Percentiles rank a stretch among this genome's conserved stretches.
Conservation (phyloP, 1,139 yeast species). For the Blastobotrys apis region DNA sequence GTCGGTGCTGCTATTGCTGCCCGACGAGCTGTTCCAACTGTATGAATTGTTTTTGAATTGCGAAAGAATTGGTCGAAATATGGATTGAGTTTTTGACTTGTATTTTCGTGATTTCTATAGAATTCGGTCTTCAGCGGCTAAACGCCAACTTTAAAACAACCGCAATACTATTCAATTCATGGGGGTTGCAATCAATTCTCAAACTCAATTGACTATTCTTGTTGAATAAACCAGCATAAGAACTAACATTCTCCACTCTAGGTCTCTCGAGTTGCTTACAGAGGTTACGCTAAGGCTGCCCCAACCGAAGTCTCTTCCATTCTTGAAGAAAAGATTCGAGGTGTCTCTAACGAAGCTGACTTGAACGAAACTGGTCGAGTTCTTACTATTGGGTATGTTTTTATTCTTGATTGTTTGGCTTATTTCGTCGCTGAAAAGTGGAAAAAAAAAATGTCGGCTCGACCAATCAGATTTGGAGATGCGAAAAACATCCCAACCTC, state of each 20-base stretch:
- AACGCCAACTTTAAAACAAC: too few species aligned
- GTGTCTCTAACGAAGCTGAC: slow-evolving; percentile 96
- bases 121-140: too few species aligned
- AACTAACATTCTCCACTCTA: not conserved
- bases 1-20: slow-evolving; percentile 36
- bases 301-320: slow-evolving; percentile 99
- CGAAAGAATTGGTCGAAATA: not conserved
- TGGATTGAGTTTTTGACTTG: too few species aligned
- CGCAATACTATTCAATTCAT: too few species aligned
- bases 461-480: slow-evolving; percentile 16
- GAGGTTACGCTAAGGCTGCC: slow-evolving; percentile 95
- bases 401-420: not conserved
- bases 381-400: slow-evolving; percentile 85
- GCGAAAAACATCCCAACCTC: not conserved
- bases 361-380: slow-evolving; percentile 99
- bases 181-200: too few species aligned
- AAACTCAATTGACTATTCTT: not conserved
- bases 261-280: slow-evolving; percentile 27
- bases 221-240: not conserved
- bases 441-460: not conserved
- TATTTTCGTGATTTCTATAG: too few species aligned
- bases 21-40: slow-evolving; percentile 33
- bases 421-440: not conserved
- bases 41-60: slow-evolving; percentile 19
- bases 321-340: slow-evolving; percentile 98